Conservation (phyloP, 768 basidiomycete species). For the Leccinum incarnatum region DNA sequence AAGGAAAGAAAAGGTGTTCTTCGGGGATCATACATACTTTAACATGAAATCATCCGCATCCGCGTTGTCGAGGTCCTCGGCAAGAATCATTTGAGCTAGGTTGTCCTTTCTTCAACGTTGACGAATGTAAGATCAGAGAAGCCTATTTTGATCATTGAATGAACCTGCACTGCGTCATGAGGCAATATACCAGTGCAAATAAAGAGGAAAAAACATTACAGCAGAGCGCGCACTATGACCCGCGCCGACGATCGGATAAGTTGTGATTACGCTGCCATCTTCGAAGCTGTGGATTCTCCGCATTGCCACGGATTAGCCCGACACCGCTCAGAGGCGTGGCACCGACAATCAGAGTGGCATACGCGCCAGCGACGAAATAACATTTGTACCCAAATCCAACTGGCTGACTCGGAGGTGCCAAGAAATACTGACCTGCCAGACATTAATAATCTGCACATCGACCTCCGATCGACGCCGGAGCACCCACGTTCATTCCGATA, state of each 20-base stretch:
- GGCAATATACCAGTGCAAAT: not conserved
- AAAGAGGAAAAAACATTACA: slow-evolving; percentile 25
- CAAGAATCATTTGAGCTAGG: slow-evolving; percentile 42
- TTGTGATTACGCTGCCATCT: slow-evolving; percentile 39
- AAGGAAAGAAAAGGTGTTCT: slow-evolving; percentile 35
- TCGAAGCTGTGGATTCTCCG: slow-evolving; percentile 36
- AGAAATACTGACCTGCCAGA: no score
- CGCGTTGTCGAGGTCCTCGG: slow-evolving; percentile 38
- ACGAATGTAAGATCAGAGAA: slow-evolving; percentile 43
- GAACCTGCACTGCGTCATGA: slow-evolving; percentile 34
- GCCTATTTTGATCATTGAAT: slow-evolving; percentile 37
- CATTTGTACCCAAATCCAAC: no score
- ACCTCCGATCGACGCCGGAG: no score
- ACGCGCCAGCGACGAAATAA: no score
- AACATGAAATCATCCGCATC: not conserved
- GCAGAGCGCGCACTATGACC: slow-evolving; percentile 45
- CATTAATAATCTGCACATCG: no score
- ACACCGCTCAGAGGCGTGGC: no score
- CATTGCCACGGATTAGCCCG: slow-evolving; percentile 26
- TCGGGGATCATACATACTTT: slow-evolving; percentile 24
- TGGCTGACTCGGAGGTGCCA: no score
- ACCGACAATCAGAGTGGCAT: no score
- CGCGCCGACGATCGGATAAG: slow-evolving; percentile 41
- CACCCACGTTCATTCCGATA: no score
- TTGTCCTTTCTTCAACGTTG: slow-evolving; percentile 22